Conservation (phyloP, 805 yeast genomes). For the Isabelozyma pseudorhagii region DNA sequence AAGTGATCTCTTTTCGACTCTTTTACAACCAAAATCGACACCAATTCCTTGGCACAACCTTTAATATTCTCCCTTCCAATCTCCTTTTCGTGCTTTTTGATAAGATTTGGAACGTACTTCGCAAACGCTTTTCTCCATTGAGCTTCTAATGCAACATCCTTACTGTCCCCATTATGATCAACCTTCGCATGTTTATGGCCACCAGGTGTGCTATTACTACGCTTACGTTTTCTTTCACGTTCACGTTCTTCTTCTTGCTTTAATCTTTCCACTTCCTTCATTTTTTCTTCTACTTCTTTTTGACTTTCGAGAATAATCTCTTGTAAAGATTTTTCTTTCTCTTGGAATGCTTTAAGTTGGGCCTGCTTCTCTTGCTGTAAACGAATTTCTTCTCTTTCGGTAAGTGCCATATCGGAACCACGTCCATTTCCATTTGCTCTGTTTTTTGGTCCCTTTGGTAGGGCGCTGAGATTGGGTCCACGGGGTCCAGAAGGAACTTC, state of each 20-base stretch:
- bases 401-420: not conserved
- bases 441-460: slow-evolving; percentile 21
- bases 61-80: slow-evolving; percentile 74
- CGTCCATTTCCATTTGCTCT: slow-evolving; percentile 1
- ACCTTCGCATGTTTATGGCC: not conserved
- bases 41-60: slow-evolving; percentile 76
- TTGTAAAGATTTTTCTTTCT: slow-evolving; percentile 33
- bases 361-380: slow-evolving; percentile 29
- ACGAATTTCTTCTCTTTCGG: slow-evolving; percentile 29
- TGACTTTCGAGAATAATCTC: slow-evolving; percentile 33
- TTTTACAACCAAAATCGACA: slow-evolving; percentile 61
- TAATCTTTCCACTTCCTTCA: slow-evolving; percentile 20
- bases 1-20: slow-evolving; percentile 52
- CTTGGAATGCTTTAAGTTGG: slow-evolving; percentile 28
- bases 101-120: slow-evolving; percentile 70
- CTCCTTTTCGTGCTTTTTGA: slow-evolving; percentile 61
- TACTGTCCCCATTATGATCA: not conserved
- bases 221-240: slow-evolving; percentile 10
- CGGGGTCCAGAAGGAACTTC: slow-evolving; percentile 33
- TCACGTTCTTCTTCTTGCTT: slow-evolving; percentile 19
- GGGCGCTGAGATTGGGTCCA: slow-evolving; percentile 2
- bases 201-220: slow-evolving; percentile 1
- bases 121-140: slow-evolving; percentile 60
- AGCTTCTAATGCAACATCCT: slow-evolving; percentile 11
- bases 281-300: slow-evolving; percentile 26